phyloP scores from a whole-genome alignment of 768 basidiomycete species.

The Phaffia australis region DNA sequence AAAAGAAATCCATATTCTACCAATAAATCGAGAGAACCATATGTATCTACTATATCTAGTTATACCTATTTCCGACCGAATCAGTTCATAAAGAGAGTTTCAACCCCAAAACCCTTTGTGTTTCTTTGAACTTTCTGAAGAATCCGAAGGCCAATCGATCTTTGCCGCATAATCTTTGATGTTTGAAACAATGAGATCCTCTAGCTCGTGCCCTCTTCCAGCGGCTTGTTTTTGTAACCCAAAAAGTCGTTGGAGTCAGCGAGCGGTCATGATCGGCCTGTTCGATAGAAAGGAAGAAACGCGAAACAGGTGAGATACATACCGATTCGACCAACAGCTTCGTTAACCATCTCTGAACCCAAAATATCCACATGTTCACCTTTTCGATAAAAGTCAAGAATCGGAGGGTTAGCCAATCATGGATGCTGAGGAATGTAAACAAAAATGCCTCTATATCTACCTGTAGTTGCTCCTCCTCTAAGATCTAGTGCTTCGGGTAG shows the following conservation, averaged over 20 bases:
- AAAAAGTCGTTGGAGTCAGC: neutral
- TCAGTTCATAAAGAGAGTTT: too few relatives aligned
- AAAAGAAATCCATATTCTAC: too few relatives aligned
- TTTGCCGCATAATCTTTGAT: conserved; percentile 63
- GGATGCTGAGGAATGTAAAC: too few relatives aligned
- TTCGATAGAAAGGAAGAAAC: neutral
- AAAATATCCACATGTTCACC: too few relatives aligned
- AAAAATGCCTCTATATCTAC: conserved; percentile 63
- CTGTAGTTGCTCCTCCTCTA: conserved; percentile 82
- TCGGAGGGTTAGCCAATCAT: too few relatives aligned
- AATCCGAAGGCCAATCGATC: conserved; percentile 52
- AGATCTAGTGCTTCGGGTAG: conserved; percentile 58
- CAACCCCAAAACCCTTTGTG: too few relatives aligned
- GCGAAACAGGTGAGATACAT: neutral
- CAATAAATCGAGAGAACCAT: too few relatives aligned
- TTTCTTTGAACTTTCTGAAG: too few relatives aligned
- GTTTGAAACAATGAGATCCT: conserved; percentile 59
- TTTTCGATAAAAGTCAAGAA: neutral
- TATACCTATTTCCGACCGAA: too few relatives aligned
- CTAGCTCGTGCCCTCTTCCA: conserved; percentile 54
- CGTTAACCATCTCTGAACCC: conserved; percentile 51
- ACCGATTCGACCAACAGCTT: conserved; percentile 76
- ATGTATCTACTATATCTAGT: too few relatives aligned
- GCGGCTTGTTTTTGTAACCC: conserved; percentile 41
- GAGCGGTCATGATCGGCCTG: too few relatives aligned